phyloP scores from a whole-genome alignment of 495 filamentous ascomycete species.

The Trichoderma reesei region DNA sequence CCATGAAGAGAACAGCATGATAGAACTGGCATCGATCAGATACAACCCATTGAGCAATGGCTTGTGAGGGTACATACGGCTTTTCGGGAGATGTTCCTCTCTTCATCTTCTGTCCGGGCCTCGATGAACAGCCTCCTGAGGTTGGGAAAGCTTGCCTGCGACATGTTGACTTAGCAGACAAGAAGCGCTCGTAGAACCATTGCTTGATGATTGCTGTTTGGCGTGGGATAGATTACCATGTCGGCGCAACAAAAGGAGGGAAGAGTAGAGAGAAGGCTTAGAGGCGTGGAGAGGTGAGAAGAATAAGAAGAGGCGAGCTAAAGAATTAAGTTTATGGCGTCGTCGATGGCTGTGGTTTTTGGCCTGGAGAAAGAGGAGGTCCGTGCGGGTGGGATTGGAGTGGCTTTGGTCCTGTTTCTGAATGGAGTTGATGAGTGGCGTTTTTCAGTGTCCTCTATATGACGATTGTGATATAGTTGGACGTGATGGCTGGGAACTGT shows the following conservation, averaged over 20 bases:
- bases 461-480: no score
- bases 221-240: neutral
- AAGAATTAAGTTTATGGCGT: conserved; percentile 1
- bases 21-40: conserved; percentile 59
- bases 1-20: conserved; percentile 91
- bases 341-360: neutral
- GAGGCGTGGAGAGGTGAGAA: neutral
- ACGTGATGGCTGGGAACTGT: no score
- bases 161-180: neutral
- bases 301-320: neutral
- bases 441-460: no score
- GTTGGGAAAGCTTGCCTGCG: conserved; percentile 81
- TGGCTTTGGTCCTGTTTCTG: neutral
- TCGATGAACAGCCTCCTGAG: conserved; percentile 93
- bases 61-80: conserved; percentile 50
- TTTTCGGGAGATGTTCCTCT: conserved; percentile 85
- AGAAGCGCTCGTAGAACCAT: neutral
- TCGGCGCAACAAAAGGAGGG: neutral
- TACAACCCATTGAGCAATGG: neutral
- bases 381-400: neutral
- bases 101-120: conserved; percentile 85
- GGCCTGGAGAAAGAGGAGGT: neutral
- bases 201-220: neutral
- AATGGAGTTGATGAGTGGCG: no score
- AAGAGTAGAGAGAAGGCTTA: neutral